Percentiles rank a stretch among this genome's conserved stretches.
phyloP scores from a whole-genome alignment of 2,329 filamentous ascomycete genomes.

The Trichoderma aggressivum region DNA sequence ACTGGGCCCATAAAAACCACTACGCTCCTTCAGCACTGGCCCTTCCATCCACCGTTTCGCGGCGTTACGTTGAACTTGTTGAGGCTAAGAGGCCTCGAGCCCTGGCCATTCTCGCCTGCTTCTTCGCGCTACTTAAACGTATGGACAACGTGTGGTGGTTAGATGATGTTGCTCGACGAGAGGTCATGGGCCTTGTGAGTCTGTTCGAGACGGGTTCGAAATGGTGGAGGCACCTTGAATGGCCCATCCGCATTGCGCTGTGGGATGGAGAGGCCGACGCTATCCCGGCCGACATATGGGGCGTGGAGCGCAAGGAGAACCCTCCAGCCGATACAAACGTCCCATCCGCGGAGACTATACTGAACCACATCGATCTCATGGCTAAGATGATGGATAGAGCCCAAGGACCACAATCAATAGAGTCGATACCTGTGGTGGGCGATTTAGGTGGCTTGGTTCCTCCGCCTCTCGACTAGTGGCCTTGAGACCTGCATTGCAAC shows the following conservation, averaged over 20 bases:
- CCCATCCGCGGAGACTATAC: constrained; percentile 36
- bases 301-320: constrained; percentile 46
- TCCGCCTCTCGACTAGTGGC: constrained; percentile 33
- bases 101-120: constrained; percentile 61
- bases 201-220: constrained; percentile 56
- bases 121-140: constrained; percentile 62
- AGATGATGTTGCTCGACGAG: constrained; percentile 60
- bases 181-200: constrained; percentile 61
- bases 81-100: constrained; percentile 58
- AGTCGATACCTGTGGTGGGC: constrained; percentile 30
- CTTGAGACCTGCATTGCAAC: not conserved
- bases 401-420: constrained; percentile 28
- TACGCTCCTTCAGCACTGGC: constrained; percentile 57
- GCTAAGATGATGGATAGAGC: constrained; percentile 33
- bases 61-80: constrained; percentile 58
- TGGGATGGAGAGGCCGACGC: constrained; percentile 47
- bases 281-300: constrained; percentile 57
- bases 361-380: constrained; percentile 41
- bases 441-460: constrained; percentile 31
- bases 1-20: constrained; percentile 62
- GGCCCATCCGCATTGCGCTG: constrained; percentile 58
- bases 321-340: constrained; percentile 28
- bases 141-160: constrained; percentile 68
- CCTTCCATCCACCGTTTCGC: constrained; percentile 63
- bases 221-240: constrained; percentile 61